Evolutionary conservation across 2,329 filamentous ascomycete species (phyloP), one percentile per base, ranked within the genome.

Genomic region (Aspergillus thermomutatus): DNA sequence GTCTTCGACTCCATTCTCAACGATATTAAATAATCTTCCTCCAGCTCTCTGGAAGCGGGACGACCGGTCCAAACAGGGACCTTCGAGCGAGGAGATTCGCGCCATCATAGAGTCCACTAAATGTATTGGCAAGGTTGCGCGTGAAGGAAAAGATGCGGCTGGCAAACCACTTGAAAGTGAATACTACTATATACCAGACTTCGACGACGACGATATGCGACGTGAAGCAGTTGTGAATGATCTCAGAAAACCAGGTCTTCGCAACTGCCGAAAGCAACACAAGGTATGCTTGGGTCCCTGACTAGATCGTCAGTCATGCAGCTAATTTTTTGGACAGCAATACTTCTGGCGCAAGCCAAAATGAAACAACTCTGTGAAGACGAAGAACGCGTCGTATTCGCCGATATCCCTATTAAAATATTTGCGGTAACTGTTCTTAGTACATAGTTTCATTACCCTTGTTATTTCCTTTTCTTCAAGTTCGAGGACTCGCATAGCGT

Each of bases 131-230:
- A 88, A 94, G 72, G 96, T 99, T 66, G 82, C 83, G 52, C 88
- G 94, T 41, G 88, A 93, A 72, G 94, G 94, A 70, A 99, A 97
- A 75, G 94, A 99, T 71, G 94, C 94, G 4, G 93, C 94, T 0
- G 94, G 94, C 64, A 94, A 97, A 78, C 79, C 88, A 6, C 83
- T 99, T 1, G 93, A 99, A 80, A 95, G 90, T 79, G 92, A 99
- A 74, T 97, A 95, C 73, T 97, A 97, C 76, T 99, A 99, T 69
- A 82, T 97, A 7, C 90, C 92, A 0, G 93, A 97, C 73, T 82
- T 86, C 68, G 94, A 99, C 70, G 80, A 82, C 2, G 92, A 97
- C 69, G 83, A 87, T 61, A 85, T 88, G 69, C 85, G 93, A 58
- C 85, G 90, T 52, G 84, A 91, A 53, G 89, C 92, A 23, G 91